Evolutionary conservation across 257 asterid genomes (phyloP).

Genomic region (Nyctanthes arbortristis): DNA sequence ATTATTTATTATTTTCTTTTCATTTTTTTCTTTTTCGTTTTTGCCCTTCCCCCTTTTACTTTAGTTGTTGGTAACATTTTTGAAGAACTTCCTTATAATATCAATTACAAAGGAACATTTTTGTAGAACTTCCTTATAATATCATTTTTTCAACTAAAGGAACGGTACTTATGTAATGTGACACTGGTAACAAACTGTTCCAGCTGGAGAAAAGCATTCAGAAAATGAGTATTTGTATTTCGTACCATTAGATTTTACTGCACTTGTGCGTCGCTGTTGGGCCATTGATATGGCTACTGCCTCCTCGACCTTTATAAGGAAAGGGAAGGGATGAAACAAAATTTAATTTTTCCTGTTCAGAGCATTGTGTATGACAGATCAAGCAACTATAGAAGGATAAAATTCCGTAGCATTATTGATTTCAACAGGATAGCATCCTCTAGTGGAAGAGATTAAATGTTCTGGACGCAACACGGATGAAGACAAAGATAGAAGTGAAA

Average conservation of each 20-base stretch:
- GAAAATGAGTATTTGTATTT: conserved; percentile 7
- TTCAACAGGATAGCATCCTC: neutral
- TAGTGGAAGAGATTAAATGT: neutral
- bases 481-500: neutral
- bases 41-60: neutral
- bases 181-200: neutral
- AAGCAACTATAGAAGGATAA: conserved; percentile 4
- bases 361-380: neutral
- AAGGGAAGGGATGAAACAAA: conserved; percentile 6
- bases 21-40: too few relatives aligned
- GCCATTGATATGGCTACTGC: conserved; percentile 88
- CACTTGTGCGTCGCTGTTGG: conserved; percentile 59
- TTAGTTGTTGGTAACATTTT: neutral
- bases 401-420: neutral
- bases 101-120: neutral
- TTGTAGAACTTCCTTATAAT: neutral
- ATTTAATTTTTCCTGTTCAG: neutral
- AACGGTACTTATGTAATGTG: neutral
- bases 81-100: neutral
- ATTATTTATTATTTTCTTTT: too few relatives aligned
- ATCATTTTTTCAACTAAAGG: neutral
- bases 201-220: neutral
- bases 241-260: conserved; percentile 51
- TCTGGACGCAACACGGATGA: neutral
- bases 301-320: conserved; percentile 70